phyloP scores from a whole-genome alignment of 192 early-diverging fungal genomes.

The Rhizoclosmatium sp. region DNA sequence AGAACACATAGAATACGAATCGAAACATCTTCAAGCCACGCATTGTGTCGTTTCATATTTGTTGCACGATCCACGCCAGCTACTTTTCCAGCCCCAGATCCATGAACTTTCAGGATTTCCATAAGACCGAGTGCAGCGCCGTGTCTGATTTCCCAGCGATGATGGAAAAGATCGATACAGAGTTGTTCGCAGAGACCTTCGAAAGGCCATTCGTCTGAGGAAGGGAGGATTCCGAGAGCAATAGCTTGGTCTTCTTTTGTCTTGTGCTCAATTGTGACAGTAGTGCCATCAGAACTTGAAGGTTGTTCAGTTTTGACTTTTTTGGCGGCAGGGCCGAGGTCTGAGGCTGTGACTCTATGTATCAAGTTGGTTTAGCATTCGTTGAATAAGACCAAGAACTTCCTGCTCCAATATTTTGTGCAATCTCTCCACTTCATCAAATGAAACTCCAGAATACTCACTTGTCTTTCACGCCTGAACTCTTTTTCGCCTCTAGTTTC shows the following conservation, averaged over 20 bases:
- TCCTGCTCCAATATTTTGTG: too few relatives aligned
- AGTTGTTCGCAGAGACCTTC: conserved; percentile 72
- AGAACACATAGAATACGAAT: conserved; percentile 94
- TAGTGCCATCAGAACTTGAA: neutral
- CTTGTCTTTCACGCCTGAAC: conserved; percentile 70
- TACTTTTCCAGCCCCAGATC: conserved; percentile 79
- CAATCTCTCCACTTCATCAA: too few relatives aligned
- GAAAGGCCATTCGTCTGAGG: conserved; percentile 75
- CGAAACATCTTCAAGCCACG: conserved; percentile 86
- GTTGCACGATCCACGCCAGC: conserved; percentile 57
- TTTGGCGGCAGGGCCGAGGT: neutral
- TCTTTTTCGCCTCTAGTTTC: conserved; percentile 78
- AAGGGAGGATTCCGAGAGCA: conserved; percentile 48
- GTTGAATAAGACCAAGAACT: too few relatives aligned
- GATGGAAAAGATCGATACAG: conserved; percentile 74
- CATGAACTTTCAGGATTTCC: conserved; percentile 86
- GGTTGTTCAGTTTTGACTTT: neutral
- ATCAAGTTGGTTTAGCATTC: conserved; percentile 18
- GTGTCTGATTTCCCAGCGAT: conserved; percentile 92
- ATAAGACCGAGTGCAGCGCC: conserved; percentile 95
- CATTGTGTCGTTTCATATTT: conserved; percentile 76
- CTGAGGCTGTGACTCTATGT: conserved; percentile 1
- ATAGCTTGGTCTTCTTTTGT: conserved; percentile 38
- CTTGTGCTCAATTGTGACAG: conserved; percentile 47
- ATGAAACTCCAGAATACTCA: conserved; percentile 37